These are phyloP conservation scores for Aspergillus fumigatus DNA, from an alignment of 2,329 filamentous ascomycete species.

Conservation along the genomic window DNA sequence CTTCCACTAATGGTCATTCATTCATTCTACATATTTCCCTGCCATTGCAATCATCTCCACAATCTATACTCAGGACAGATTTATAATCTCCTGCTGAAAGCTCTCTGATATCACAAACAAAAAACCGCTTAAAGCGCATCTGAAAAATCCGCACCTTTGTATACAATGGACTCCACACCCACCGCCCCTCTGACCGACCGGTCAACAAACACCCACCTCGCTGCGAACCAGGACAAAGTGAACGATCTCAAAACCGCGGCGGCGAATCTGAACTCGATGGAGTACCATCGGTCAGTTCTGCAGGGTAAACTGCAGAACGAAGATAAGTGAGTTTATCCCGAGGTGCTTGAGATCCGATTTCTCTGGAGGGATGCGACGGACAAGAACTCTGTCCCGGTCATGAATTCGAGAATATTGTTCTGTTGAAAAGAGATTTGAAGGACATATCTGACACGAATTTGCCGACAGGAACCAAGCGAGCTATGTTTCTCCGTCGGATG, in stretches of 20 bases:
- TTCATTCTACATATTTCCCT: slow-evolving; percentile 1
- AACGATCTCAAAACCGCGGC: slow-evolving; percentile 31
- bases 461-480: slow-evolving; percentile 25
- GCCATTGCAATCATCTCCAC: not conserved
- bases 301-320: slow-evolving; percentile 38
- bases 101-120: not conserved
- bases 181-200: slow-evolving; percentile 36
- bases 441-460: not conserved
- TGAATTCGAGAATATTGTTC: not conserved
- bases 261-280: slow-evolving; percentile 34
- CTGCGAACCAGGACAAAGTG: slow-evolving; percentile 15
- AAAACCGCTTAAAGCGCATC: not conserved
- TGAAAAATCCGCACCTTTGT: not conserved
- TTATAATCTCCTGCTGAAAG: not conserved
- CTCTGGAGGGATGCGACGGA: not conserved
- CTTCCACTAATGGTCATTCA: slow-evolving; percentile 3
- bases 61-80: not conserved
- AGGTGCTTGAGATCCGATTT: not conserved
- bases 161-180: slow-evolving; percentile 31
- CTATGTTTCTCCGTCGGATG: slow-evolving; percentile 48
- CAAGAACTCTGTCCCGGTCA: slow-evolving; percentile 1
- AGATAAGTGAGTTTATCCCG: slow-evolving; percentile 33
- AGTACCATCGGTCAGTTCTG: slow-evolving; percentile 40
- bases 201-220: slow-evolving; percentile 39
- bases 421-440: no score